Base-by-base conservation (phyloP, 2,329 filamentous ascomycete genomes). In the Dactylellina cionopaga region DNA sequence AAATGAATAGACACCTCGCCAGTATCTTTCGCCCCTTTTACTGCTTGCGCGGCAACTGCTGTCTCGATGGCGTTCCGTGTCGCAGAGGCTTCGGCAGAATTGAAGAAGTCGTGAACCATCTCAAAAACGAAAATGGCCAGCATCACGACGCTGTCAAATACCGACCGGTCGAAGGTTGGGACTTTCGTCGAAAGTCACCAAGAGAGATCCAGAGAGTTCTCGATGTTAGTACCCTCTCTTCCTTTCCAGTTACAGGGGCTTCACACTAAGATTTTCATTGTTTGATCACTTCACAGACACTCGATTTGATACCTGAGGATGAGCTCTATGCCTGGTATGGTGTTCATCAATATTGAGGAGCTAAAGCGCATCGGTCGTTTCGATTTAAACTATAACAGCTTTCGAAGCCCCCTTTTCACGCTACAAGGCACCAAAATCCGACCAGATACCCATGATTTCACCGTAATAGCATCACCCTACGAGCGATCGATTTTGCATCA, bases 81-180 rank as follows among this genome's bases (percentile, higher is more conserved):
- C 68, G 68, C 31, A 72, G 51, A 46, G 68, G 68, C 4, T 72
- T 72, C 22, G 68, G 68, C 10, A 59, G 68, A 65, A 72, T 72
- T 15, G 68, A 72, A 60, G 68, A 72, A 24, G 68, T 72, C 19
- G 60, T 72, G 7, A 72, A 59, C 17, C 68, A 72, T 25, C 54
- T 72, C 10, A 65, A 44, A 24, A 72, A 72, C 37, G 68, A 72
- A 25, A 72, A 72, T 39, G 68, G 68, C 2, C 68, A 72, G 22
- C 59, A 65, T 25, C 68, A 72, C 44, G 68, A 72, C 25, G 51
- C 68, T 5, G 68, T 72, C 33, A 43, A 52, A 24, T 72, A 60
- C 68, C 59, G 68, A 72, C 68, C 68, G 54, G 68, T 72, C 15
- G 68, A 72, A 47, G 68, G 68, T 10, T 72, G 68, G 68, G 68